Conservation (phyloP, 164 flowering plant species). For the Cinnamomum micranthum region DNA sequence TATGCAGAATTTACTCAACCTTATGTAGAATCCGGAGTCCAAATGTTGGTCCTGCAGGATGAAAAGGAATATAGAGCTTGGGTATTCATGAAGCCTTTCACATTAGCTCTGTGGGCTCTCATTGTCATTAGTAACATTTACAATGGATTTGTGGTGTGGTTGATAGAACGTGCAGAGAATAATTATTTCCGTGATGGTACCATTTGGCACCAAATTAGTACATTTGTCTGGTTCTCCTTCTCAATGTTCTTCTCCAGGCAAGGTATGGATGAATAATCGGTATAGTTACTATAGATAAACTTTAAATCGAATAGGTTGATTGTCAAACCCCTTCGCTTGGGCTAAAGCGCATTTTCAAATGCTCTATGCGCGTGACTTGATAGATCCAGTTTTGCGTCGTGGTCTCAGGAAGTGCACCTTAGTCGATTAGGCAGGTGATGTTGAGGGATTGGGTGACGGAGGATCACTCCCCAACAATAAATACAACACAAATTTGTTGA, state of each 20-base stretch:
- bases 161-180: conserved; percentile 5
- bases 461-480: too few relatives aligned
- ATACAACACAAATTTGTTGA: too few relatives aligned
- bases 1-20: conserved; percentile 39
- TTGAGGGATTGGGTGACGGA: too few relatives aligned
- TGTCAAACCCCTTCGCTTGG: too few relatives aligned
- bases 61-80: conserved; percentile 12
- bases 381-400: too few relatives aligned
- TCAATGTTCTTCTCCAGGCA: conserved; percentile 8
- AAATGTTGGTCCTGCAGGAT: conserved; percentile 20
- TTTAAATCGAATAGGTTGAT: too few relatives aligned
- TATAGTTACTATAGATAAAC: too few relatives aligned
- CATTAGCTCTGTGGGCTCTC: conserved; percentile 7
- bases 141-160: conserved; percentile 14
- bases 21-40: conserved; percentile 27
- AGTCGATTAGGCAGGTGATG: too few relatives aligned
- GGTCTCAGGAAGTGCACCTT: too few relatives aligned
- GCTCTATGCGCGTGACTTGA: too few relatives aligned
- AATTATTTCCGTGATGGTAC: not conserved
- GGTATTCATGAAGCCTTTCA: conserved; percentile 37
- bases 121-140: not conserved
- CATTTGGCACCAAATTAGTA: conserved; percentile 4
- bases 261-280: conserved; percentile 5
- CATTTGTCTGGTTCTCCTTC: conserved; percentile 10
- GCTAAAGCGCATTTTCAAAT: too few relatives aligned